Evolutionary conservation across 768 basidiomycete genomes (phyloP), one percentile per base, ranked within the genome.

Genomic region (Tephrocybe sp.): DNA sequence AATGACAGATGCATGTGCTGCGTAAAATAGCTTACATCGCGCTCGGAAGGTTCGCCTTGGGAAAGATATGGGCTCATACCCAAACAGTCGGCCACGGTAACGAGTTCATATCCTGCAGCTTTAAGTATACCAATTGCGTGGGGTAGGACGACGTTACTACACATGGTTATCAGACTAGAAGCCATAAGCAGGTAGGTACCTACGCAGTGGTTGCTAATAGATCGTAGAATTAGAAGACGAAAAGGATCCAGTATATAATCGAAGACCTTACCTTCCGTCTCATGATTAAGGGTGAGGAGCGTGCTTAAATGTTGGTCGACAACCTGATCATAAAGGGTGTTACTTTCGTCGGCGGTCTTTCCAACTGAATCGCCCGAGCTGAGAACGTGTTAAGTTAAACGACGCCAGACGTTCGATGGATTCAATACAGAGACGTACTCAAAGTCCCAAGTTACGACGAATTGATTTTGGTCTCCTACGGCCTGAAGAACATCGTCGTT

Each of bases 331-430:
- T 74, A 74, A 7, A 43, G n/a, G 5, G 43, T 31, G 39, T 67
- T 62, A 52, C 65, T 68, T 22, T 67, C 52, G 0, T 49, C 53
- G 2, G 60, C 59, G 7, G 65, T 56, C 19, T 65, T 60, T n/a
- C 72, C 72, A 8, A 60, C 46, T 1, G 72, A 69, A 50, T 74
- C 73, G 0, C 65, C 66, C n/a, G 70, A 70, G 48, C 71, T 72
- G 39, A 10, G 31, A 5, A 13, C n/a, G n/a, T 32, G 3, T 35
- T 23, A 7, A 31, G 9, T 48, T 16, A 40, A 32, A 12, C 3
- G 30, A 41, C 22, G 10, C 17, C 4, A 35, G 5, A 33, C 5
- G 44, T 22, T 32, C 6, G 12, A 22, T 16, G 35, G 35, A 19
- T 4, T 8, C 8, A 16, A 40, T 20, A 26, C 12, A 42, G 34